A percentile compares a stretch with the other conserved stretches of the same genome.
phyloP scores from a whole-genome alignment of 1,284 basidiomycete genomes.

The Xerocomus alliaceus region DNA sequence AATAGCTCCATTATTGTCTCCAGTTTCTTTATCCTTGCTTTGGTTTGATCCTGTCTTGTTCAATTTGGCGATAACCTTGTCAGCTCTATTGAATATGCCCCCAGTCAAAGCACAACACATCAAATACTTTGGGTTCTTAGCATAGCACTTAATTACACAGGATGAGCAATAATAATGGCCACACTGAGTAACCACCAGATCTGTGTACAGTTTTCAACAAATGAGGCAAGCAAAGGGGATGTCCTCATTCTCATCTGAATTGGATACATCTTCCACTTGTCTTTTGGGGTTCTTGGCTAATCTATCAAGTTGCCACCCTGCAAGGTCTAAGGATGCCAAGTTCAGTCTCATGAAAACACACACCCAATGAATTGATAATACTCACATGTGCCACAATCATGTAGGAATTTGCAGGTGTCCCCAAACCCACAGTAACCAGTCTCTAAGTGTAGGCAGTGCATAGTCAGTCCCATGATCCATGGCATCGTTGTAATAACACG shows the following conservation, averaged over 20 bases:
- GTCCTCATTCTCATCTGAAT: constrained; percentile 81
- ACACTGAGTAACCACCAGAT: constrained; percentile 95
- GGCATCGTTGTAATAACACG: constrained; percentile 11
- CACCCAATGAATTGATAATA: constrained; percentile 26
- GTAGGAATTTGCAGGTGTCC: constrained; percentile 96
- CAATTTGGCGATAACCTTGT: constrained; percentile 81
- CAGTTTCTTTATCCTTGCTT: constrained; percentile 51
- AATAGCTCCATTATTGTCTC: constrained; percentile 50
- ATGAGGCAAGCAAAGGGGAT: constrained; percentile 97
- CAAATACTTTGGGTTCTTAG: constrained; percentile 93
- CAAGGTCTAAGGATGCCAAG: constrained; percentile 73
- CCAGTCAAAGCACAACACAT: constrained; percentile 93
- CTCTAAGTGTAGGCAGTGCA: constrained; percentile 57
- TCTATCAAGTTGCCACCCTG: constrained; percentile 97
- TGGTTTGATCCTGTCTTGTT: constrained; percentile 65
- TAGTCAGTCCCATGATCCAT: constrained; percentile 30
- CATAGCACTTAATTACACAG: constrained; percentile 92
- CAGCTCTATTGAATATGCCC: constrained; percentile 93
- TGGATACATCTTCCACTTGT: constrained; percentile 63
- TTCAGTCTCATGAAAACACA: constrained; percentile 23
- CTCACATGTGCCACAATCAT: constrained; percentile 86
- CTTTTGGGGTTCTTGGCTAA: constrained; percentile 71
- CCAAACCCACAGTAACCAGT: constrained; percentile 99
- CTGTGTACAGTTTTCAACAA: constrained; percentile 92
- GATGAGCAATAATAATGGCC: constrained; percentile 97